phyloP scores from a whole-genome alignment of 805 yeast genomes.

The Cyberlindnera amylophila region DNA sequence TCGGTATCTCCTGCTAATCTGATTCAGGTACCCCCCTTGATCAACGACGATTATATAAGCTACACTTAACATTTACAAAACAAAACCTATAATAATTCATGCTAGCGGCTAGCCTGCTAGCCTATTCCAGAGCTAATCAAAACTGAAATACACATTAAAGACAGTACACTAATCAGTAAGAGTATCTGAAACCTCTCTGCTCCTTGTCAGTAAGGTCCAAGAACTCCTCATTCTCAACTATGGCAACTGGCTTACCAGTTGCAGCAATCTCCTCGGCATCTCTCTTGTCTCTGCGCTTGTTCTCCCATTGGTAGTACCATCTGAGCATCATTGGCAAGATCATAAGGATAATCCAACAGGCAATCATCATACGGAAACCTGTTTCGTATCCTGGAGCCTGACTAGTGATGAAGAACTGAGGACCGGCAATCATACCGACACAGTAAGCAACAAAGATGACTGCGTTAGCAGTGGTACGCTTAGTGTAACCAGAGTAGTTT shows the following conservation, averaged over 20 bases:
- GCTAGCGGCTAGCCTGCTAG: too few species aligned
- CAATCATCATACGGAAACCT: conserved; percentile 9
- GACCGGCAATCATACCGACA: conserved; percentile 8
- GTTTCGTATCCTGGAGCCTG: conserved; percentile 8
- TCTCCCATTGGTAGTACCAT: conserved; percentile 8
- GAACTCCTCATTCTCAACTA: conserved; percentile 10
- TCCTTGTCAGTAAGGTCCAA: conserved; percentile 9
- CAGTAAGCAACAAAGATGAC: conserved; percentile 6
- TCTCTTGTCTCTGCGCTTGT: conserved; percentile 6
- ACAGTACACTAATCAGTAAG: background rate
- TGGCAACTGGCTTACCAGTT: background rate
- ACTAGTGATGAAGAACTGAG: conserved; percentile 6
- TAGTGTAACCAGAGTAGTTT: conserved; percentile 7
- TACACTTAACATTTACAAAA: too few species aligned
- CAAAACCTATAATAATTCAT: too few species aligned
- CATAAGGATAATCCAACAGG: conserved; percentile 4
- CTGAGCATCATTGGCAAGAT: conserved; percentile 6
- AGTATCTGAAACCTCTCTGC: conserved; percentile 9
- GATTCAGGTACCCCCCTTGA: too few species aligned
- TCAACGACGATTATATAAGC: too few species aligned
- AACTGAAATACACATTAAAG: too few species aligned
- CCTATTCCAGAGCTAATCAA: too few species aligned
- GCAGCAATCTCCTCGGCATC: background rate
- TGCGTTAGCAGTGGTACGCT: conserved; percentile 3
- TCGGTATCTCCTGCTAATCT: too few species aligned